A percentile compares a stretch with the other conserved stretches of the same genome.
phyloP scores from a whole-genome alignment of 176 grass and related monocot species.

The Rhynchospora breviuscula region DNA sequence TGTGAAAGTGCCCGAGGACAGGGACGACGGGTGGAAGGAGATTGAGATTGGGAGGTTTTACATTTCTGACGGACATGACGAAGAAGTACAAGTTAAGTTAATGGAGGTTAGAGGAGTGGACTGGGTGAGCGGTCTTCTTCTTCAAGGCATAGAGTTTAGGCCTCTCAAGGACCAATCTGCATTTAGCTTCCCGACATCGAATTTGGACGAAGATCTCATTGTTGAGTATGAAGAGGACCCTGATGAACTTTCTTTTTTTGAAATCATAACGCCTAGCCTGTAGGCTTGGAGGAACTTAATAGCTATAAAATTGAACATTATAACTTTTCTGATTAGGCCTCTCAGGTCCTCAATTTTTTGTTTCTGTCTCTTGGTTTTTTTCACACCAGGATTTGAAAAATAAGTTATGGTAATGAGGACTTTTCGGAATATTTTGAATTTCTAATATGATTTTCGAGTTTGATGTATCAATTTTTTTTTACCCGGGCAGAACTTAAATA shows the following conservation, averaged over 20 bases:
- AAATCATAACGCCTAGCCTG: too few species aligned
- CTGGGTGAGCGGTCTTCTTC: background rate
- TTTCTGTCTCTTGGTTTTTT: too few species aligned
- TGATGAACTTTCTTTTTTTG: background rate
- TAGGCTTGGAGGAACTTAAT: too few species aligned
- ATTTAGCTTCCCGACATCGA: background rate
- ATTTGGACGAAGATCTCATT: background rate
- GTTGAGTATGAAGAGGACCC: background rate
- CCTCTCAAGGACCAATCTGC: background rate
- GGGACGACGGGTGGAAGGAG: background rate
- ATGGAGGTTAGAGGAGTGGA: background rate
- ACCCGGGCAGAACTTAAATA: too few species aligned
- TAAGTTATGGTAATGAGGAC: too few species aligned
- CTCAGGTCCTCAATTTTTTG: too few species aligned
- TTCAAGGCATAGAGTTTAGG: background rate
- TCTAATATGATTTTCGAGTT: too few species aligned
- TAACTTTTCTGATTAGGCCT: too few species aligned
- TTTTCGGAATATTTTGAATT: too few species aligned
- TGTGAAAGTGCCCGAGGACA: background rate
- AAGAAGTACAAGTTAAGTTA: background rate
- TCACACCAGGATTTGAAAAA: too few species aligned
- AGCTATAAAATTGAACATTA: too few species aligned
- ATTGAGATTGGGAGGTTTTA: background rate
- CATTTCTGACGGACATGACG: background rate
- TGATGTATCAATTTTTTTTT: too few species aligned